These are phyloP conservation scores for Liriodendron chinense DNA, from an alignment of 164 flowering plant genomes.

Conservation along the genomic window DNA sequence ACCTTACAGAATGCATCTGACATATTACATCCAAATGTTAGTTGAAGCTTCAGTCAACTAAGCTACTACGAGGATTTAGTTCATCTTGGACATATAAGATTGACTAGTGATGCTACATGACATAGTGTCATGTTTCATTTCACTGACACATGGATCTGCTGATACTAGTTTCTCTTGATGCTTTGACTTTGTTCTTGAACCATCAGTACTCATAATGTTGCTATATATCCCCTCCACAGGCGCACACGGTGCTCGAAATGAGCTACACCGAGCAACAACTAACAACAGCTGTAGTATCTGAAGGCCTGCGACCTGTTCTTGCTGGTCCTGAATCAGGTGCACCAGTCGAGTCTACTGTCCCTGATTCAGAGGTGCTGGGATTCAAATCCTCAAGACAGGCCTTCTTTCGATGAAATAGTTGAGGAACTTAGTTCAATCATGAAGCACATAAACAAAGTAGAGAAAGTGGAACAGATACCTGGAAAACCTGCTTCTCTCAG, in stretches of 20 bases:
- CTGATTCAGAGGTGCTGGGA: slow-evolving; percentile 87
- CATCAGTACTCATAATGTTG: neutral
- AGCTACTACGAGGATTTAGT: neutral
- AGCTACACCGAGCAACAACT: slow-evolving; percentile 94
- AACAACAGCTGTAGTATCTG: slow-evolving; percentile 84
- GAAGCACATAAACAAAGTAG: slow-evolving; percentile 21
- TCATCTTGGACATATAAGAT: neutral
- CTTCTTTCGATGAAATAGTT: slow-evolving; percentile 70
- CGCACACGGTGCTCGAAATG: slow-evolving; percentile 98
- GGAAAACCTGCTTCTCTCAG: slow-evolving; percentile 20
- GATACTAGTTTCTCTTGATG: neutral
- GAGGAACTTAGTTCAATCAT: slow-evolving; percentile 47
- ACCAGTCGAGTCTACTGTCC: slow-evolving; percentile 45
- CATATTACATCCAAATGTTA: neutral
- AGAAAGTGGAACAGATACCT: slow-evolving; percentile 18
- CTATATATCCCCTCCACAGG: slow-evolving; percentile 40
- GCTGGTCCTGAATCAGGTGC: slow-evolving; percentile 53
- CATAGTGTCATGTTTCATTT: neutral
- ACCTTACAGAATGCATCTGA: neutral
- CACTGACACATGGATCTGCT: neutral
- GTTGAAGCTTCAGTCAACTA: neutral
- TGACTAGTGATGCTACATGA: neutral
- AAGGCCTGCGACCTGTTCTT: slow-evolving; percentile 75
- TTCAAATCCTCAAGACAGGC: slow-evolving; percentile 61
- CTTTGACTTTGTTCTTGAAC: neutral